A percentile compares a stretch with the other conserved stretches of the same genome.
Evolutionary conservation across 2,329 filamentous ascomycete genomes (phyloP).

Genomic region (Thermothelomyces thermophilus): DNA sequence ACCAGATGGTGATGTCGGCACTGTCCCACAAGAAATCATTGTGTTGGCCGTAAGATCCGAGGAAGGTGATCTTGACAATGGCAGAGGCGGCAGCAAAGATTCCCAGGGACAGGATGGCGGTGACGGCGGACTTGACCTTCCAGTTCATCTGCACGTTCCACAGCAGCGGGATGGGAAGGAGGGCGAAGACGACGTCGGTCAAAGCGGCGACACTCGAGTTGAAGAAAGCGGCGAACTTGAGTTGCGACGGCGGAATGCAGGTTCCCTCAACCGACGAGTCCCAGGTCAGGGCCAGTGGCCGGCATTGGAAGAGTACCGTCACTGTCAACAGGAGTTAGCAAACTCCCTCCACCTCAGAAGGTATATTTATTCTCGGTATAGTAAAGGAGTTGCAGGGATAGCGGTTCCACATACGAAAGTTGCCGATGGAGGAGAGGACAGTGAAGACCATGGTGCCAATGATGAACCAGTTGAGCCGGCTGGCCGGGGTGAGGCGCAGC

Average conservation of each 20-base stretch:
- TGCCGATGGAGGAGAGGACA: slow-evolving; percentile 23
- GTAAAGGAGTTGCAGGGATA: too few species aligned
- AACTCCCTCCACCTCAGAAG: too few species aligned
- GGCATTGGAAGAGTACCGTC: slow-evolving; percentile 26
- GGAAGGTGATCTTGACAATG: slow-evolving; percentile 26
- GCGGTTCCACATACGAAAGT: slow-evolving; percentile 19
- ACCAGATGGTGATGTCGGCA: slow-evolving; percentile 28
- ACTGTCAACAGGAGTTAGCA: slow-evolving; percentile 11
- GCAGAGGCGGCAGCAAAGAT: slow-evolving; percentile 26
- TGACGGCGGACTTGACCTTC: slow-evolving; percentile 25
- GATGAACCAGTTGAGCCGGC: slow-evolving; percentile 20
- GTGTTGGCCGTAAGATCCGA: slow-evolving; percentile 24
- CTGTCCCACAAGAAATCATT: slow-evolving; percentile 28
- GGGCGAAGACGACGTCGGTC: slow-evolving; percentile 27
- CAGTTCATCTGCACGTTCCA: slow-evolving; percentile 28
- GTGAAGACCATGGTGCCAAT: slow-evolving; percentile 25
- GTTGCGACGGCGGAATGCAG: slow-evolving; percentile 23
- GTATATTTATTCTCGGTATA: too few species aligned
- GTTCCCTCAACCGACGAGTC: slow-evolving; percentile 19
- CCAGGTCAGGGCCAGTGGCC: slow-evolving; percentile 24
- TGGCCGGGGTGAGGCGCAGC: slow-evolving; percentile 24
- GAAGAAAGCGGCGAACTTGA: slow-evolving; percentile 27
- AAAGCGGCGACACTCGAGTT: slow-evolving; percentile 26
- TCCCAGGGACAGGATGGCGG: slow-evolving; percentile 25
- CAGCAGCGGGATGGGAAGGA: slow-evolving; percentile 27